Conservation (phyloP, 257 asterid genomes). For the Penstemon davidsonii region DNA sequence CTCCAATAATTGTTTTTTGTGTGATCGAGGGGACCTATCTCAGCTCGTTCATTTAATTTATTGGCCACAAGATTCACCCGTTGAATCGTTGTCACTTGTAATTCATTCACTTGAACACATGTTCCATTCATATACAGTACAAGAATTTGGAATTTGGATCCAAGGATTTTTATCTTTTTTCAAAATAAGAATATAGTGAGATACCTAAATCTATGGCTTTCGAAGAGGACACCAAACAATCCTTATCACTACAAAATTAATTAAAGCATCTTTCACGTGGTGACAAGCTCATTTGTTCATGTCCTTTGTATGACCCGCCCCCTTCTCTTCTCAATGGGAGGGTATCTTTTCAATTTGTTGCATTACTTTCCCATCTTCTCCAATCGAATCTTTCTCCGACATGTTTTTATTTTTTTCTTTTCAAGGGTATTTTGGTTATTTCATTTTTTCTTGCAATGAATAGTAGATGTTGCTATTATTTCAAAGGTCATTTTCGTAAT, state of each 20-base stretch:
- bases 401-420: too few relatives aligned
- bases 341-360: conserved; percentile 30
- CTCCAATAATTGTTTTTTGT: too few relatives aligned
- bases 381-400: background rate
- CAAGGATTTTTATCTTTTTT: conserved; percentile 11
- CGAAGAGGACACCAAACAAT: conserved; percentile 44
- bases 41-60: background rate
- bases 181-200: conserved; percentile 23
- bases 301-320: conserved; percentile 26
- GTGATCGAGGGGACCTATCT: too few relatives aligned
- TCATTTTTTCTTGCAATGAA: too few relatives aligned
- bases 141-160: conserved; percentile 31
- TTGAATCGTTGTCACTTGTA: conserved; percentile 31
- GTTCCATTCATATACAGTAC: background rate
- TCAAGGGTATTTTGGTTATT: too few relatives aligned
- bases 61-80: conserved; percentile 30
- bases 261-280: conserved; percentile 68
- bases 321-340: background rate
- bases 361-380: conserved; percentile 3
- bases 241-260: conserved; percentile 29
- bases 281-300: conserved; percentile 42
- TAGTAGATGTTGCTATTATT: too few relatives aligned
- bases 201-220: conserved; percentile 35
- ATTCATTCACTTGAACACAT: conserved; percentile 14
- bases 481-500: too few relatives aligned